Conservation (phyloP, 805 yeast species). For the Saturnispora galanensis region DNA sequence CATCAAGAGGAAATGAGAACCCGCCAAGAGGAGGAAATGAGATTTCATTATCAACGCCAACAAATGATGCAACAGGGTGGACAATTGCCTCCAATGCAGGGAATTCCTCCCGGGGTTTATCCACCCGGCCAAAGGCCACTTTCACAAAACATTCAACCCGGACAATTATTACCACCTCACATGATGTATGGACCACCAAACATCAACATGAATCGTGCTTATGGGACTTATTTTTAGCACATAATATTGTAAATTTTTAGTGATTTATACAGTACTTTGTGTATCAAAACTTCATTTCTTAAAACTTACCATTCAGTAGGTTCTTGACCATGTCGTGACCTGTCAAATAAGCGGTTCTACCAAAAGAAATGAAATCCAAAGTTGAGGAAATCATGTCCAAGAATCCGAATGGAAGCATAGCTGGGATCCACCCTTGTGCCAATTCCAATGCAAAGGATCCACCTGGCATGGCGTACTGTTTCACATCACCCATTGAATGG, state of each 20-base stretch:
- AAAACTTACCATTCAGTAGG: slow-evolving; percentile 63
- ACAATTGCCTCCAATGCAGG: too few species aligned
- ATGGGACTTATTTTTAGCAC: not conserved
- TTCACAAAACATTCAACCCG: not conserved
- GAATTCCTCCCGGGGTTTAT: too few species aligned
- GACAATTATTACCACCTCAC: too few species aligned
- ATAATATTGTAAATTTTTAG: not conserved
- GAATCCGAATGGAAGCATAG: slow-evolving; percentile 95
- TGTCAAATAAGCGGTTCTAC: slow-evolving; percentile 62
- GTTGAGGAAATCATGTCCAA: slow-evolving; percentile 73
- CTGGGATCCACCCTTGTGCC: slow-evolving; percentile 98
- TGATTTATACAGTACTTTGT: not conserved
- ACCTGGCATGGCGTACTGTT: slow-evolving; percentile 79
- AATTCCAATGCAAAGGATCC: slow-evolving; percentile 85
- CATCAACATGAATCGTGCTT: too few species aligned
- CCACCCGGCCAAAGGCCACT: not conserved
- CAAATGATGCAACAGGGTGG: not conserved
- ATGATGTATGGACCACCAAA: too few species aligned
- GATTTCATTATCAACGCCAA: slow-evolving; percentile 2
- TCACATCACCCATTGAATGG: slow-evolving; percentile 58
- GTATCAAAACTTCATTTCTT: slow-evolving; percentile 8
- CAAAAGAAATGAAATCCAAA: slow-evolving; percentile 61
- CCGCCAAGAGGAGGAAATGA: slow-evolving; percentile 4
- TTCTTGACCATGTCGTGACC: slow-evolving; percentile 70
- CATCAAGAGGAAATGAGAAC: slow-evolving; percentile 3